These are phyloP conservation scores for Alternaria sp. DNA, from an alignment of 2,329 filamentous ascomycete genomes.

Conservation along the genomic window DNA sequence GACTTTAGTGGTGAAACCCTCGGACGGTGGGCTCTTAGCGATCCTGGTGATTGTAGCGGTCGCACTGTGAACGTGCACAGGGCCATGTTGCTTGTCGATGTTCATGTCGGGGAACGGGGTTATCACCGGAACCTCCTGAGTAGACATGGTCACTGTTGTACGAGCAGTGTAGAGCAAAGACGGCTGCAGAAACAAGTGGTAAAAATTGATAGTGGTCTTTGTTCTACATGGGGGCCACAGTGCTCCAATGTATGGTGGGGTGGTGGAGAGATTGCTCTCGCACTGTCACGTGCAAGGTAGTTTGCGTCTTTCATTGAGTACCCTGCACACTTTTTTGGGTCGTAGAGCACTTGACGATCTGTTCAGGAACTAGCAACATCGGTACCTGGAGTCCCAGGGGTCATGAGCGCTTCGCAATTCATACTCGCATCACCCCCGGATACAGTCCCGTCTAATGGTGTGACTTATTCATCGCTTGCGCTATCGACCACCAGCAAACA, in stretches of 20 bases:
- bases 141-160: background rate
- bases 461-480: background rate
- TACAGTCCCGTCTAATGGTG: background rate
- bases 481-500: background rate
- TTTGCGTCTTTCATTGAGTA: background rate
- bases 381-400: background rate
- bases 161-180: background rate
- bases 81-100: background rate
- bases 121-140: background rate
- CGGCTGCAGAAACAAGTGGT: background rate
- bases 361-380: background rate
- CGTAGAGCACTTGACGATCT: background rate
- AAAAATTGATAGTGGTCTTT: too few species aligned
- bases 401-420: background rate
- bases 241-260: background rate
- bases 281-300: background rate
- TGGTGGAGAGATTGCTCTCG: background rate
- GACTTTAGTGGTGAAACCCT: background rate
- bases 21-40: background rate
- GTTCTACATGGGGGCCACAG: accelerated
- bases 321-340: background rate
- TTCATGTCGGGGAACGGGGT: background rate
- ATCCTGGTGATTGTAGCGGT: background rate
- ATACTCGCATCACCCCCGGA: background rate
- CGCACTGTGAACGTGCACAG: background rate